These are phyloP conservation scores for Fusarium sp. DNA, from an alignment of 2,329 filamentous ascomycete species.

Conservation along the genomic window DNA sequence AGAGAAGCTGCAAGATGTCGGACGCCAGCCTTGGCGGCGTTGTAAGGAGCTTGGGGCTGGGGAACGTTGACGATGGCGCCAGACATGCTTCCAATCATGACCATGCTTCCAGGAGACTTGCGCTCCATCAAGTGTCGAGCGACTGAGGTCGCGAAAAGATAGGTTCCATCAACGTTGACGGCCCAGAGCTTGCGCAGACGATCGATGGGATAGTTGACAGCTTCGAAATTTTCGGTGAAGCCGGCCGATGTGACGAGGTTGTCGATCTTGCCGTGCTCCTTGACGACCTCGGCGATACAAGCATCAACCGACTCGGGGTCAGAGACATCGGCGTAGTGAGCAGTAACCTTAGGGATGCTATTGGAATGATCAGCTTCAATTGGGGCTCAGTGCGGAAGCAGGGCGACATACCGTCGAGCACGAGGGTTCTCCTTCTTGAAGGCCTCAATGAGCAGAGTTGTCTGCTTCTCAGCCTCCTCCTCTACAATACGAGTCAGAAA, in stretches of 20 bases:
- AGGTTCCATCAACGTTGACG: slow-evolving; percentile 93
- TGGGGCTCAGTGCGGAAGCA: neutral
- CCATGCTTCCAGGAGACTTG: slow-evolving; percentile 83
- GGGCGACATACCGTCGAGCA: slow-evolving; percentile 67
- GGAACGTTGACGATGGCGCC: slow-evolving; percentile 94
- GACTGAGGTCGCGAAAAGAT: slow-evolving; percentile 85
- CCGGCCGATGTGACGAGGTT: slow-evolving; percentile 95
- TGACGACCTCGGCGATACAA: slow-evolving; percentile 72
- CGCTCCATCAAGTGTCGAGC: slow-evolving; percentile 90
- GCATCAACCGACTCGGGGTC: slow-evolving; percentile 81
- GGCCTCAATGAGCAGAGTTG: slow-evolving; percentile 76
- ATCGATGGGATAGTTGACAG: slow-evolving; percentile 89
- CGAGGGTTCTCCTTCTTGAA: slow-evolving; percentile 86
- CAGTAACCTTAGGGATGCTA: slow-evolving; percentile 84
- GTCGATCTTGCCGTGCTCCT: slow-evolving; percentile 82
- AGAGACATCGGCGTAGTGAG: slow-evolving; percentile 90
- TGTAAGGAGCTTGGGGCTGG: slow-evolving; percentile 93
- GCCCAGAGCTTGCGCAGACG: slow-evolving; percentile 93
- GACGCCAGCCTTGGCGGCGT: slow-evolving; percentile 91
- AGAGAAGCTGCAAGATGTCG: slow-evolving; percentile 88
- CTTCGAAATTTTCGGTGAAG: slow-evolving; percentile 96
- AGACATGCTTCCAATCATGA: slow-evolving; percentile 96
- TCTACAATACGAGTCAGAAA: slow-evolving; percentile 60
- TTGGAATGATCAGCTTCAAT: slow-evolving; percentile 6
- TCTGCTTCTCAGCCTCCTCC: slow-evolving; percentile 85